Evolutionary conservation across 805 yeast genomes (phyloP).

Genomic region (Priceomyces medius): DNA sequence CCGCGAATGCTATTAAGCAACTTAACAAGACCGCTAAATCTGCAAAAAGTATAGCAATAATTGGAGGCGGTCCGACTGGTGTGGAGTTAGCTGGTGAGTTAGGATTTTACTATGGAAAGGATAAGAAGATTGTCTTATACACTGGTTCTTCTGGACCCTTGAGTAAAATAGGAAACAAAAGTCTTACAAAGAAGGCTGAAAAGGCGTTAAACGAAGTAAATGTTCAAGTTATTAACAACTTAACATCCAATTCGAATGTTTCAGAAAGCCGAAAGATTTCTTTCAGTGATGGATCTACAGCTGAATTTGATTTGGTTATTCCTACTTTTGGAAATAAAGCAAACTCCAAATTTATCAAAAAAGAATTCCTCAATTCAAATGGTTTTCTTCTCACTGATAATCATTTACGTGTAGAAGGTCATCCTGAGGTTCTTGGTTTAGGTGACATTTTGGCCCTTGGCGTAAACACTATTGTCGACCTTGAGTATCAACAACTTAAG

Average conservation of each 20-base stretch:
- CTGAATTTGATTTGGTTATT: conserved; percentile 29
- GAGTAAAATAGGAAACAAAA: conserved; percentile 14
- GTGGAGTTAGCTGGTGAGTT: conserved; percentile 41
- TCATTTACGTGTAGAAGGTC: conserved; percentile 21
- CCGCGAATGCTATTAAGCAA: conserved; percentile 16
- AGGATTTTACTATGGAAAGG: conserved; percentile 17
- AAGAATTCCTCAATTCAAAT: conserved; percentile 17
- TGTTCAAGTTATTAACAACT: conserved; percentile 24
- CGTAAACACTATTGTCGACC: conserved; percentile 23
- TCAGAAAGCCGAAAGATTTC: conserved; percentile 10
- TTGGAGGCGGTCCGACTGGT: conserved; percentile 44
- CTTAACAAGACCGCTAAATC: conserved; percentile 15
- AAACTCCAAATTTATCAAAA: conserved; percentile 31
- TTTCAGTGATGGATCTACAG: conserved; percentile 17
- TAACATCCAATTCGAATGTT: conserved; percentile 7
- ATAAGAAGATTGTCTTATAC: conserved; percentile 24
- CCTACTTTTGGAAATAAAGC: conserved; percentile 26
- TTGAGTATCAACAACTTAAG: conserved; percentile 21
- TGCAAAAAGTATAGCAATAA: conserved; percentile 30
- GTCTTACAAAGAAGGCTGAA: conserved; percentile 13
- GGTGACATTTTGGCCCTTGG: conserved; percentile 34
- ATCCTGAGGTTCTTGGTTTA: conserved; percentile 28
- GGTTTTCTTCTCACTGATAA: conserved; percentile 32
- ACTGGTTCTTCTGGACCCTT: conserved; percentile 23
- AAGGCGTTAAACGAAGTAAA: conserved; percentile 15